phyloP scores from a whole-genome alignment of 371 early-diverging fungal species.

The Entomophthora muscae region DNA sequence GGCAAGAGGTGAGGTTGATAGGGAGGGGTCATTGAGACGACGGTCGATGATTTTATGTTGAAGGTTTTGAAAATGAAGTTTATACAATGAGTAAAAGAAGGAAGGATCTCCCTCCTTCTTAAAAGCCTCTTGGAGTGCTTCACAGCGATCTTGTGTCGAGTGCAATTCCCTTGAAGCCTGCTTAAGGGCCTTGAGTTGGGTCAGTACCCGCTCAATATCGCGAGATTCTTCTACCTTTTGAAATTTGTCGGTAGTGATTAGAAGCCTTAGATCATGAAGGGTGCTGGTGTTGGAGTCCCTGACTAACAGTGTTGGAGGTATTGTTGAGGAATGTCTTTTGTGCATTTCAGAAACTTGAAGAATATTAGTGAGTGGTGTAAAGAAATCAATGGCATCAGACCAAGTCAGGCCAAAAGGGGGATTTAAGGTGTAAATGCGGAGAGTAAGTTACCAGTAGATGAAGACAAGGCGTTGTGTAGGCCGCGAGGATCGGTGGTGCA shows the following conservation, averaged over 20 bases:
- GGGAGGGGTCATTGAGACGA: not conserved
- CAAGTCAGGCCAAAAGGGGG: not conserved
- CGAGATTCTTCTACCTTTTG: not conserved
- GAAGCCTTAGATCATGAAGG: not conserved
- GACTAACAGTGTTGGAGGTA: not conserved
- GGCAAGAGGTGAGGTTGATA: not conserved
- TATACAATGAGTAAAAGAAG: not conserved
- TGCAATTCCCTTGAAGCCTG: not conserved
- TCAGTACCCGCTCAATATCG: not conserved
- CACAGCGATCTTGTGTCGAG: not conserved
- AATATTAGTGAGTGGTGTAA: not conserved
- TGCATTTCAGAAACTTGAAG: not conserved
- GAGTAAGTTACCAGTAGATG: not conserved
- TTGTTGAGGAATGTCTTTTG: not conserved
- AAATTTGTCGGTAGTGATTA: not conserved
- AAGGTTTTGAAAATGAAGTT: slow-evolving; percentile 1
- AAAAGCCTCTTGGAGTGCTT: not conserved
- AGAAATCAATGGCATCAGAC: not conserved
- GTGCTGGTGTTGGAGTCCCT: not conserved
- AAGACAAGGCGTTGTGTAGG: not conserved
- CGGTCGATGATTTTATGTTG: slow-evolving; percentile 1
- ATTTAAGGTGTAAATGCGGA: not conserved
- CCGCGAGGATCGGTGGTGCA: not conserved
- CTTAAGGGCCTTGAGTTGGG: slow-evolving; percentile 1
- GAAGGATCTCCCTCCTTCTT: not conserved